phyloP scores from a whole-genome alignment of 768 basidiomycete genomes.

The Boletales sp. region DNA sequence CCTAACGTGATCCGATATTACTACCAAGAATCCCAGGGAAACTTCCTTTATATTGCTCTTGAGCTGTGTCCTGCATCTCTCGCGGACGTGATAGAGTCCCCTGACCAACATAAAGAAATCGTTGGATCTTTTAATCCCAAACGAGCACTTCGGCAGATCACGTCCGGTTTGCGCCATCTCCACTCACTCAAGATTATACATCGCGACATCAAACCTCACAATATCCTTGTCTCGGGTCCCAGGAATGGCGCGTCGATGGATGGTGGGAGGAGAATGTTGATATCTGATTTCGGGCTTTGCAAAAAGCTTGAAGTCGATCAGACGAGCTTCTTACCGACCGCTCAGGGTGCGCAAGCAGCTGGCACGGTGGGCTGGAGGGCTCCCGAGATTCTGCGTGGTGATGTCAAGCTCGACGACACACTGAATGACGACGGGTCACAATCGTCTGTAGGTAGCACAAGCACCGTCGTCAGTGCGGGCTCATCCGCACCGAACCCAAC shows the following conservation, averaged over 20 bases:
- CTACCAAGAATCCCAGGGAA: slow-evolving; percentile 90
- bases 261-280: slow-evolving; percentile 73
- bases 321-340: slow-evolving; percentile 92
- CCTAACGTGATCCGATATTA: slow-evolving; percentile 98
- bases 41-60: slow-evolving; percentile 96
- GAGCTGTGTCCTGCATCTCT: slow-evolving; percentile 91
- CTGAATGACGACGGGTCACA: slow-evolving; percentile 60
- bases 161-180: slow-evolving; percentile 83
- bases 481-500: slow-evolving; percentile 27
- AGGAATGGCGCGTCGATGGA: slow-evolving; percentile 47
- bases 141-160: slow-evolving; percentile 81
- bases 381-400: slow-evolving; percentile 91
- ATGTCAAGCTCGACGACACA: slow-evolving; percentile 86
- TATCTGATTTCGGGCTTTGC: slow-evolving; percentile 96
- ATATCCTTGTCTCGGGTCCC: slow-evolving; percentile 81
- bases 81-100: slow-evolving; percentile 80
- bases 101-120: slow-evolving; percentile 76
- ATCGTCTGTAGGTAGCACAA: slow-evolving; percentile 62
- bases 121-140: slow-evolving; percentile 79
- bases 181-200: slow-evolving; percentile 96
- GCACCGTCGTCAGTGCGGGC: slow-evolving; percentile 38
- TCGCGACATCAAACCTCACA: slow-evolving; percentile 97
- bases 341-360: slow-evolving; percentile 82
- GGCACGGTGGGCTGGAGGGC: slow-evolving; percentile 98
- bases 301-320: slow-evolving; percentile 95